These are phyloP conservation scores for Cicer bijugum DNA, from an alignment of 306 rosid genomes.

Conservation along the genomic window DNA sequence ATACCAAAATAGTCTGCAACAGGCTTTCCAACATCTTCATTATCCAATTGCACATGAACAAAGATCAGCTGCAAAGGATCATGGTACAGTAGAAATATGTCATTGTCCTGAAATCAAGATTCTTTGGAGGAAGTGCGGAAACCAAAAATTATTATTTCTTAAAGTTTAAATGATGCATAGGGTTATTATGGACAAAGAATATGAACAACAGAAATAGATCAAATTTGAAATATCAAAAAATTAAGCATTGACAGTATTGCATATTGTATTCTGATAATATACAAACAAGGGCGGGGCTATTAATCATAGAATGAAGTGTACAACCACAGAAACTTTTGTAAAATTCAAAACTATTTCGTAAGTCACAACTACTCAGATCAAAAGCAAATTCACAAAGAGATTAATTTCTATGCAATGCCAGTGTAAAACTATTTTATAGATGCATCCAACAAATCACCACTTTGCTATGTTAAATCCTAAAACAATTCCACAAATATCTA, in stretches of 20 bases:
- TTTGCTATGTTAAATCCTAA: not conserved
- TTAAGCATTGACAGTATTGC: slow-evolving; percentile 10
- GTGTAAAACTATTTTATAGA: not conserved
- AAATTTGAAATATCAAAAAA: slow-evolving; percentile 36
- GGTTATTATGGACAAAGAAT: slow-evolving; percentile 27
- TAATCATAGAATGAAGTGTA: not conserved
- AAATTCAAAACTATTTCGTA: slow-evolving; percentile 12
- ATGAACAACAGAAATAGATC: not conserved
- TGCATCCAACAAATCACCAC: slow-evolving; percentile 6
- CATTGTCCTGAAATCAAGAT: slow-evolving; percentile 19
- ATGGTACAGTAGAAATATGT: slow-evolving; percentile 38
- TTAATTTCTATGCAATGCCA: not conserved
- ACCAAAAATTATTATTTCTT: slow-evolving; percentile 13
- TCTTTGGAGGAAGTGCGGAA: slow-evolving; percentile 19
- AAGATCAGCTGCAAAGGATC: slow-evolving; percentile 79
- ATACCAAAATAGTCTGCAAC: slow-evolving; percentile 91
- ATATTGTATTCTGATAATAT: not conserved
- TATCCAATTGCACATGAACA: slow-evolving; percentile 82
- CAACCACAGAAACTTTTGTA: not conserved
- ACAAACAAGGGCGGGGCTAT: slow-evolving; percentile 9
- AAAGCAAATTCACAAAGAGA: not conserved
- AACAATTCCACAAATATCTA: not conserved
- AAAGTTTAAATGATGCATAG: slow-evolving; percentile 4
- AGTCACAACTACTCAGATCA: not conserved
- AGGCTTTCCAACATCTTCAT: slow-evolving; percentile 90